phyloP scores from a whole-genome alignment of 805 yeast species.

The Citeromyces nyonsensis region DNA sequence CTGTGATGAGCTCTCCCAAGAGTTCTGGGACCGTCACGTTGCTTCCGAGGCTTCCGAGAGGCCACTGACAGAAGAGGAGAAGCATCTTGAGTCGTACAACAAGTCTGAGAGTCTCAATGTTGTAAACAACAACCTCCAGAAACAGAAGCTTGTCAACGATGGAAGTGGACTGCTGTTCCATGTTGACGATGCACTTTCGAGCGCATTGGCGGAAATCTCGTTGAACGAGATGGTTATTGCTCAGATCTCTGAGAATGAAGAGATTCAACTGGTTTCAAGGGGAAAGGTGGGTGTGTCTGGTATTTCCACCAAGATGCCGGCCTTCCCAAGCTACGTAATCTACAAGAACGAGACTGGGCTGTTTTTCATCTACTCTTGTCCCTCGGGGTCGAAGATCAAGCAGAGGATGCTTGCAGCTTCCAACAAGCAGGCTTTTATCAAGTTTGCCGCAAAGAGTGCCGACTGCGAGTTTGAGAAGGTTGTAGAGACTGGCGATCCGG shows the following conservation, averaged over 20 bases:
- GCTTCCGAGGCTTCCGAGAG: conserved; percentile 20
- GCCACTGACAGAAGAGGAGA: conserved; percentile 47
- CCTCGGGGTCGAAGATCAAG: conserved; percentile 77
- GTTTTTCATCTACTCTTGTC: conserved; percentile 70
- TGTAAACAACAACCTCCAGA: conserved; percentile 4
- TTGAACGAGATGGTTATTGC: conserved; percentile 25
- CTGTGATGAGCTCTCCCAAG: conserved; percentile 32
- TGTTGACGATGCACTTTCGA: conserved; percentile 3
- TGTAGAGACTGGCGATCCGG: conserved; percentile 61
- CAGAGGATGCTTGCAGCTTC: conserved; percentile 91
- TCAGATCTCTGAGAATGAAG: conserved; percentile 36
- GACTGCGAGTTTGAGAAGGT: conserved; percentile 24
- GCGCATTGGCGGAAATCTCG: conserved; percentile 4
- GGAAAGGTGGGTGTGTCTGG: conserved; percentile 4
- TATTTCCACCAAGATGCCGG: conserved; percentile 11
- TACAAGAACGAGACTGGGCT: conserved; percentile 23
- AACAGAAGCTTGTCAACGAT: conserved; percentile 6
- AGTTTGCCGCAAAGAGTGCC: conserved; percentile 23
- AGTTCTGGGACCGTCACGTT: conserved; percentile 26
- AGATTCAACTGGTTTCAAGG: conserved; percentile 18
- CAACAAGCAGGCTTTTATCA: conserved; percentile 46
- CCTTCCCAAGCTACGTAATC: conserved; percentile 41
- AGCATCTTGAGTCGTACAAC: conserved; percentile 26
- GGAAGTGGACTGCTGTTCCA: conserved; percentile 4
- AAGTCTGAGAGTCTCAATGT: conserved; percentile 21